Conservation (phyloP, 352 stramenopile species). For the Phytophthora capsici region DNA sequence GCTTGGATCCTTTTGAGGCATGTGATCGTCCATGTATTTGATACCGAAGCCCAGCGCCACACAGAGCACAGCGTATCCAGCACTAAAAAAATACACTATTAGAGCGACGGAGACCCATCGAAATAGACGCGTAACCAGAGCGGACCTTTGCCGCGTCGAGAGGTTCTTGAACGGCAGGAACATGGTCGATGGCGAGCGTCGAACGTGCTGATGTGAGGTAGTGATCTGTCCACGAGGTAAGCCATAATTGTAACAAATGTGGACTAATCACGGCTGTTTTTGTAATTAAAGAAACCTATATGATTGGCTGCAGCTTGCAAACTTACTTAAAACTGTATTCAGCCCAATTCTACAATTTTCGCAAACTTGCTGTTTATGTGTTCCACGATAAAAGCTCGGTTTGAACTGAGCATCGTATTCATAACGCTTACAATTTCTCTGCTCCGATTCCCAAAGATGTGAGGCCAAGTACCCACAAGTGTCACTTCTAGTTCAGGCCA, state of each 20-base stretch:
- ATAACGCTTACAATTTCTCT: not conserved
- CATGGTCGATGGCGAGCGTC: constrained; percentile 19
- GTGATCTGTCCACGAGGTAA: not conserved
- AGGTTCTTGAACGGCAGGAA: constrained; percentile 76
- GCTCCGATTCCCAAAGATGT: constrained; percentile 18
- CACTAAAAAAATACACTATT: constrained; percentile 31
- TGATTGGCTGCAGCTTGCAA: constrained; percentile 3
- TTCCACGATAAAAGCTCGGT: not conserved
- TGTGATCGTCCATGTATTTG: constrained; percentile 76
- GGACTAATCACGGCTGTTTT: not conserved
- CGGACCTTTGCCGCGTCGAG: constrained; percentile 62
- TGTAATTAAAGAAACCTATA: not conserved
- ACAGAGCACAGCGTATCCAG: constrained; percentile 67
- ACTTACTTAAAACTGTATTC: not conserved
- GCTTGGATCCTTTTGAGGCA: constrained; percentile 46
- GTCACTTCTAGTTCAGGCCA: not conserved
- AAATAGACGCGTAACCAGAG: constrained; percentile 4
- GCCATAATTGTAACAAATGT: not conserved
- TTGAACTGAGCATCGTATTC: constrained; percentile 21
- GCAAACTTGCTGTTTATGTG: constrained; percentile 14
- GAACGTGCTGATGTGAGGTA: not conserved
- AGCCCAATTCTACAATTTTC: not conserved
- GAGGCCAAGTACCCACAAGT: constrained; percentile 1
- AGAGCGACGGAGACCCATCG: not conserved
- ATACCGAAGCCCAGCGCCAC: constrained; percentile 65